Evolutionary conservation across 2,329 filamentous ascomycete genomes (phyloP).

Genomic region (Pseudocercospora pini-densiflorae): DNA sequence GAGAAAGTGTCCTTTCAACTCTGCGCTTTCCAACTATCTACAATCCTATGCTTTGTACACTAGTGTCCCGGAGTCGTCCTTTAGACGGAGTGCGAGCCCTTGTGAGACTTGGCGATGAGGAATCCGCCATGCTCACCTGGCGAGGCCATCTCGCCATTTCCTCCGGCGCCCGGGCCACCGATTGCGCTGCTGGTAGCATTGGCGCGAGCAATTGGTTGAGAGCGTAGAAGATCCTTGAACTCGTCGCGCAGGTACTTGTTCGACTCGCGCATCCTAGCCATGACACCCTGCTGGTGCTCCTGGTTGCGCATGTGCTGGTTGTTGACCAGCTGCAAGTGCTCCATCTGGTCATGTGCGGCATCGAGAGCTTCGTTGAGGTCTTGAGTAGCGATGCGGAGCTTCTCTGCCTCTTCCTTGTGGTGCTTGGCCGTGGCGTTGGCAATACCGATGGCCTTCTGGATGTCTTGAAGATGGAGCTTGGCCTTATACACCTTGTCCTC

Average conservation of each 20-base stretch:
- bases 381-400: background rate
- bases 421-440: constrained; percentile 9
- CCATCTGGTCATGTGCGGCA: background rate
- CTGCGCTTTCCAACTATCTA: background rate
- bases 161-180: background rate
- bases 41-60: background rate
- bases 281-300: background rate
- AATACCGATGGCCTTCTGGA: constrained; percentile 10
- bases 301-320: background rate
- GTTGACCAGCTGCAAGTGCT: constrained; percentile 2
- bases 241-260: constrained; percentile 13
- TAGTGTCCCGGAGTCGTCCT: background rate
- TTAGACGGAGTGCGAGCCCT: background rate
- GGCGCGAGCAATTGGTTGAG: background rate
- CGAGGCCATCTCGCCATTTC: background rate
- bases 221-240: constrained; percentile 12
- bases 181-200: background rate
- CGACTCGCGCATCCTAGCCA: constrained; percentile 1
- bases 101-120: background rate
- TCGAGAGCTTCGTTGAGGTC: constrained; percentile 5
- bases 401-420: constrained; percentile 9
- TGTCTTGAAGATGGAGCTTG: constrained; percentile 3
- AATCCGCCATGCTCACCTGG: background rate
- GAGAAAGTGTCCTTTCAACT: background rate
- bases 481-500: constrained; percentile 8